Evolutionary conservation across 2,329 filamentous ascomycete species (phyloP).

Genomic region (Canariomyces notabilis): DNA sequence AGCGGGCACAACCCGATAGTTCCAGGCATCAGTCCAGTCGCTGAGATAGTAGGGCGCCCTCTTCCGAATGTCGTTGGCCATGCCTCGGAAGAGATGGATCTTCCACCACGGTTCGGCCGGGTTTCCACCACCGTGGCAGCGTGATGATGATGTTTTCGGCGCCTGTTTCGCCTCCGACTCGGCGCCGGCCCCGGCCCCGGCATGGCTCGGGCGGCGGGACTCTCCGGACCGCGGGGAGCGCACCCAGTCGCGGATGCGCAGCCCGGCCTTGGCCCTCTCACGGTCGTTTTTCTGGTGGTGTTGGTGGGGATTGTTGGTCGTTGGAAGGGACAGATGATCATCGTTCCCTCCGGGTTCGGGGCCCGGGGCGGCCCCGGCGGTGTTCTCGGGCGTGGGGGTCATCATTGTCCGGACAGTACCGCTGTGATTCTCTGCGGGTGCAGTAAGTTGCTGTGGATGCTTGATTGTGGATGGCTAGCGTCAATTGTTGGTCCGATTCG

Average conservation of each 20-base stretch:
- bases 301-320: conserved; percentile 2
- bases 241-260: conserved; percentile 11
- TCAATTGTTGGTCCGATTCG: not conserved
- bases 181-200: not conserved
- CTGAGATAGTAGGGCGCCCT: conserved; percentile 72
- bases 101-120: conserved; percentile 58
- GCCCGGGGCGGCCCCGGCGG: not conserved
- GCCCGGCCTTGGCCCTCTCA: not conserved
- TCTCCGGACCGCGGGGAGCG: conserved; percentile 2
- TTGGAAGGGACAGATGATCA: not conserved
- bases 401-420: too few relatives aligned
- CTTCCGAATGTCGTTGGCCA: conserved; percentile 71
- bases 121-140: not conserved
- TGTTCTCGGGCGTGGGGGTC: conserved; percentile 6
- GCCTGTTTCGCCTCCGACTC: not conserved
- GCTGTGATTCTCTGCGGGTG: not conserved
- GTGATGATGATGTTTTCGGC: not conserved
- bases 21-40: conserved; percentile 84
- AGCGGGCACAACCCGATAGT: conserved; percentile 81
- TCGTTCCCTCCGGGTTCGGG: not conserved
- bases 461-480: not conserved
- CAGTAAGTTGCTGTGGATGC: not conserved
- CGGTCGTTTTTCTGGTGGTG: not conserved
- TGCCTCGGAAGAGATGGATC: conserved; percentile 69
- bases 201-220: not conserved